phyloP scores from a whole-genome alignment of 345 rosid genomes.

The Acer negundo region DNA sequence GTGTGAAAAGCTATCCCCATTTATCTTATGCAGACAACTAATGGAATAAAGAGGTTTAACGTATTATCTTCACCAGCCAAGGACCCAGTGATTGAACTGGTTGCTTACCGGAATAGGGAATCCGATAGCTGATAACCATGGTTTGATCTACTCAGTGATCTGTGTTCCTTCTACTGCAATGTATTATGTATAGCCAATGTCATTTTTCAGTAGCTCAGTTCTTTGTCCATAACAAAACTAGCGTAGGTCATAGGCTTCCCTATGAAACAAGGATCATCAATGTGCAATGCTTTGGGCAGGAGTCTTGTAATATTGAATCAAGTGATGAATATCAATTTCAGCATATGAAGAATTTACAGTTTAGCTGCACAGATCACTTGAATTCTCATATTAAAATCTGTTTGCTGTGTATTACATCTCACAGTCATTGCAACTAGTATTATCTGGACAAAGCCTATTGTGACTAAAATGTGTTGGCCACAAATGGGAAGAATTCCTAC shows the following conservation, averaged over 20 bases:
- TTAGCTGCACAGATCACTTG: neutral
- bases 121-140: neutral
- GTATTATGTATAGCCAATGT: constrained; percentile 10
- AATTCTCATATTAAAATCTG: neutral
- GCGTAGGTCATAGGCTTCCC: neutral
- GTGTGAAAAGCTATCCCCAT: constrained; percentile 16
- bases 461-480: too few species aligned
- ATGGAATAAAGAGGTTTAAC: neutral
- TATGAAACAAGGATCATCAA: neutral
- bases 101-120: neutral
- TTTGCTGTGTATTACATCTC: neutral
- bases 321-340: neutral
- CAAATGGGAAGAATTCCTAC: too few species aligned
- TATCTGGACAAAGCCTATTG: too few species aligned
- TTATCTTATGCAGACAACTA: constrained; percentile 13
- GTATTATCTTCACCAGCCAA: neutral
- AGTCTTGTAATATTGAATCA: neutral
- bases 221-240: neutral
- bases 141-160: neutral
- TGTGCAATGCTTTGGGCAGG: neutral
- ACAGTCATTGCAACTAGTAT: too few species aligned
- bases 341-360: neutral
- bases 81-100: neutral
- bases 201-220: neutral
- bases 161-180: neutral